Evolutionary conservation across 139 green algal species (phyloP).

Genomic region (Yamagishiella unicocca): DNA sequence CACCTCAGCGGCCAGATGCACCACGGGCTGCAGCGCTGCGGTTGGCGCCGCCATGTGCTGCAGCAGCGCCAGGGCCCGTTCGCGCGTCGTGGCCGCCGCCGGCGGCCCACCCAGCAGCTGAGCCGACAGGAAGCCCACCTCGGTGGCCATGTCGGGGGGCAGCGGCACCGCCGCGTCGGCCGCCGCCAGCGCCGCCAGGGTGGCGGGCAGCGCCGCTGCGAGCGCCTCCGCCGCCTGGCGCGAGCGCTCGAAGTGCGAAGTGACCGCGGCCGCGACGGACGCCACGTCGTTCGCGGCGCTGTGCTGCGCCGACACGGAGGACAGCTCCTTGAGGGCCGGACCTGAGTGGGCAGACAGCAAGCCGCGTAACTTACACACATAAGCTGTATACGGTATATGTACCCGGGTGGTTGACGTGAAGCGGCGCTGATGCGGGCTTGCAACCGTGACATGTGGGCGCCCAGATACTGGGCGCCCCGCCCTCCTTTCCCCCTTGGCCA

Average conservation of each 20-base stretch:
- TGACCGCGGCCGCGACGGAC: slow-evolving; percentile 32
- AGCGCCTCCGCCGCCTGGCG: slow-evolving; percentile 43
- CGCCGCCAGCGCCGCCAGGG: slow-evolving; percentile 28
- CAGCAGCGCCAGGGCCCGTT: slow-evolving; percentile 43
- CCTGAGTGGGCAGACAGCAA: slow-evolving; percentile 16
- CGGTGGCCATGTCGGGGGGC: slow-evolving; percentile 1
- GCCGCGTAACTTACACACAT: too few species aligned
- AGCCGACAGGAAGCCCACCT: slow-evolving; percentile 46
- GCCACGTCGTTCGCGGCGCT: slow-evolving; percentile 46
- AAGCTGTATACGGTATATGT: too few species aligned
- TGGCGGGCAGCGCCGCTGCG: slow-evolving; percentile 37
- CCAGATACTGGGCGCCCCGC: too few species aligned
- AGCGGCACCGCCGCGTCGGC: slow-evolving; percentile 20
- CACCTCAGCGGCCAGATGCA: slow-evolving; percentile 42
- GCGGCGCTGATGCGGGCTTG: too few species aligned
- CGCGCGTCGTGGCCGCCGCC: slow-evolving; percentile 2
- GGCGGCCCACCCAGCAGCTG: slow-evolving; percentile 35
- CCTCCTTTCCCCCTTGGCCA: too few species aligned
- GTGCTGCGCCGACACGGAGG: slow-evolving; percentile 37
- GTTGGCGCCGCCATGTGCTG: slow-evolving; percentile 35
- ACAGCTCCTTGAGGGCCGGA: slow-evolving; percentile 45
- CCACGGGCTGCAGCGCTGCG: slow-evolving; percentile 38
- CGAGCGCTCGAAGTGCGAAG: slow-evolving; percentile 4
- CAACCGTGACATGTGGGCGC: too few species aligned
- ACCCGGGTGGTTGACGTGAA: too few species aligned